Percentiles rank a stretch among this genome's conserved stretches.
These are phyloP conservation scores for Sclerotiophoma versabilis DNA, from an alignment of 2,329 filamentous ascomycete species.

Conservation along the genomic window DNA sequence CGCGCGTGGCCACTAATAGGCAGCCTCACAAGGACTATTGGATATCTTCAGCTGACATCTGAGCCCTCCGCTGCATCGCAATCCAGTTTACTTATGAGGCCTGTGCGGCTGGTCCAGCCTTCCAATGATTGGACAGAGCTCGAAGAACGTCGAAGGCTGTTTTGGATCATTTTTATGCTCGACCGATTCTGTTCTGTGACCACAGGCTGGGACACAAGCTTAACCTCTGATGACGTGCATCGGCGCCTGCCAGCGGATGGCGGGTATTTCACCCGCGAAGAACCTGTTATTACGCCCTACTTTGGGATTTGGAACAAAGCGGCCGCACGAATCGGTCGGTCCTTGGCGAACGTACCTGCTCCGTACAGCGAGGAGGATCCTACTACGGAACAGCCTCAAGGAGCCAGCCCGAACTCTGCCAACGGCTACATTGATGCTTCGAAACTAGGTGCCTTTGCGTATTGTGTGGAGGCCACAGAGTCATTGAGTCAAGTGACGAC, in stretches of 20 bases:
- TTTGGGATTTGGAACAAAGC: conserved; percentile 48
- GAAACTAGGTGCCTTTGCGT: conserved; percentile 45
- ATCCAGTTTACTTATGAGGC: conserved; percentile 39
- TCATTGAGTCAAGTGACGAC: conserved; percentile 45
- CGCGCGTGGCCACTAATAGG: conserved; percentile 45
- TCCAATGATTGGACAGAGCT: conserved; percentile 42
- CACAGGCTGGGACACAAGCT: conserved; percentile 44
- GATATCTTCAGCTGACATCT: conserved; percentile 42
- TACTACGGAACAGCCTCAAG: conserved; percentile 29
- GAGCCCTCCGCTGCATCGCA: conserved; percentile 36
- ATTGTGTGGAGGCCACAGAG: conserved; percentile 45
- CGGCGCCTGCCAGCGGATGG: conserved; percentile 43
- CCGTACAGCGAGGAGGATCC: conserved; percentile 46
- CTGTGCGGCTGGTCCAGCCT: conserved; percentile 34
- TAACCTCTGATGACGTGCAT: conserved; percentile 46
- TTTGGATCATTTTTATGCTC: conserved; percentile 46
- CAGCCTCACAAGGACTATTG: conserved; percentile 44
- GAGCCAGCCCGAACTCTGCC: conserved; percentile 39
- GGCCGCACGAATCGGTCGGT: conserved; percentile 41
- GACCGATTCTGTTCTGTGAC: conserved; percentile 44
- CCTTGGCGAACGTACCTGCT: conserved; percentile 41
- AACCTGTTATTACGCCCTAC: conserved; percentile 43
- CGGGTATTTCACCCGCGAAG: conserved; percentile 44
- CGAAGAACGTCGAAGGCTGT: conserved; percentile 42
- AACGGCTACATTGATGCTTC: conserved; percentile 45